Conservation (phyloP, 108 stramenopile species). For the Fragilaria crotonensis region DNA sequence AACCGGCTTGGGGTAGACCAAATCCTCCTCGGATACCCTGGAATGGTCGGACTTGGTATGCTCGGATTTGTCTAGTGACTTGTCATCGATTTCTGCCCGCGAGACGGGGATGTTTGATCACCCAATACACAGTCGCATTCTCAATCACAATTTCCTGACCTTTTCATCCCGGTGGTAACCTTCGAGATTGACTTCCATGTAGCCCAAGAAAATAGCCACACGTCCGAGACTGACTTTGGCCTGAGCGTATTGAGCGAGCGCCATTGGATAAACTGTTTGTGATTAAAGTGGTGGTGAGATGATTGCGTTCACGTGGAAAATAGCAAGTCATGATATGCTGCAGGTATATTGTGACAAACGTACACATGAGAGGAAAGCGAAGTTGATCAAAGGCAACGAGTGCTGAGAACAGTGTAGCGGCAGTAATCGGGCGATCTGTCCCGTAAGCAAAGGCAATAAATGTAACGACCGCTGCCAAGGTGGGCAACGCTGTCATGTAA, state of each 20-base stretch:
- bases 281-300: no score
- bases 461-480: constrained; percentile 50
- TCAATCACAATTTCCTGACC: constrained; percentile 33
- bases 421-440: constrained; percentile 29
- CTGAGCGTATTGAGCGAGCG: constrained; percentile 55
- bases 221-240: constrained; percentile 47
- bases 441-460: constrained; percentile 47
- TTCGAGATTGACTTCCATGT: constrained; percentile 36
- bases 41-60: constrained; percentile 5
- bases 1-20: constrained; percentile 41
- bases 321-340: no score
- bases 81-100: no score
- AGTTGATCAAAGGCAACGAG: constrained; percentile 67
- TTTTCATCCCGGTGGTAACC: constrained; percentile 5
- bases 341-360: no score
- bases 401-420: constrained; percentile 54
- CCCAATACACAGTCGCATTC: constrained; percentile 60
- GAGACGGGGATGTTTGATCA: no score
- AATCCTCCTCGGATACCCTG: constrained; percentile 16
- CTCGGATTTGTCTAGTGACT: neutral
- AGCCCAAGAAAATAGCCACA: constrained; percentile 20
- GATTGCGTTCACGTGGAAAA: no score
- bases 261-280: constrained; percentile 62
- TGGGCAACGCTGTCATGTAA: constrained; percentile 54
- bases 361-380: constrained; percentile 51